Percentiles rank a stretch among this genome's conserved stretches.
These are phyloP conservation scores for Pyrrhoderma lamaoense DNA, from an alignment of 1,284 basidiomycete species.

Conservation along the genomic window DNA sequence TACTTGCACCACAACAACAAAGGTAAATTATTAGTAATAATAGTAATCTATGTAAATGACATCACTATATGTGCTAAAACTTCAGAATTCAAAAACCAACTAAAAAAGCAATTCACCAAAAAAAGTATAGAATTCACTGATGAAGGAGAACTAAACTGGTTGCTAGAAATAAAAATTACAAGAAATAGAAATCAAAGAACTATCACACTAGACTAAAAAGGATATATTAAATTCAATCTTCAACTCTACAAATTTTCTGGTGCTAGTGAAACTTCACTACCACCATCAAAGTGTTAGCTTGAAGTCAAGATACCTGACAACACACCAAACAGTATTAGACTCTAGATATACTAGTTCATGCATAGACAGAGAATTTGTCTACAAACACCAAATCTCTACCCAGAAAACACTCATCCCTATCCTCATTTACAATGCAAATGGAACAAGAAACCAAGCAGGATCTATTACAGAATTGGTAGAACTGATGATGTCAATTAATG, in stretches of 20 bases:
- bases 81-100: constrained; percentile 25
- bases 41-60: constrained; percentile 19
- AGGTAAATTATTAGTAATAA: constrained; percentile 2
- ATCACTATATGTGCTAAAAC: constrained; percentile 1
- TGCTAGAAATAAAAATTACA: neutral
- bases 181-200: constrained; percentile 22
- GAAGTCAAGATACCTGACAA: neutral
- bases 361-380: no score
- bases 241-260: constrained; percentile 19
- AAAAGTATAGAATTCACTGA: constrained; percentile 22
- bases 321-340: no score
- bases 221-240: constrained; percentile 25
- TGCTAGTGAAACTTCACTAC: neutral
- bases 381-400: no score
- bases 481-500: no score
- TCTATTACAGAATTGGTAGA: no score
- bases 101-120: constrained; percentile 26
- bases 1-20: constrained; percentile 20
- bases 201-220: constrained; percentile 25
- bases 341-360: no score
- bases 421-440: no score
- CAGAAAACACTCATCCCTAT: no score
- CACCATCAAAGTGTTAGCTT: no score
- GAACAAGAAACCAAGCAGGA: no score
- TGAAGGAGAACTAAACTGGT: neutral